Percentiles rank a stretch among this genome's conserved stretches.
Conservation (phyloP, 2,329 filamentous ascomycete species). For the Aspergillus sergii region DNA sequence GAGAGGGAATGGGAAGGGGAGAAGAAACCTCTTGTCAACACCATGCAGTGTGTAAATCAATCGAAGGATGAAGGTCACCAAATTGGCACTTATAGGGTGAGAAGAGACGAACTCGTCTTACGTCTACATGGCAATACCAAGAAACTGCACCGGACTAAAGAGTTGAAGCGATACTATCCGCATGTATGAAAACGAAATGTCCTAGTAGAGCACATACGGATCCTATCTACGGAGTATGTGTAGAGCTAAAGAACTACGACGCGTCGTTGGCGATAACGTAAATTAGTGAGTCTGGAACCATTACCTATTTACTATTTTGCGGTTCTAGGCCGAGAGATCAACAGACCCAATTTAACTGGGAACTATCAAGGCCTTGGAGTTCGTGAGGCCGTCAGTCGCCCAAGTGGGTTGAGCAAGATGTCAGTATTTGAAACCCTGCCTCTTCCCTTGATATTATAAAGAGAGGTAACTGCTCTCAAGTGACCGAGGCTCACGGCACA, state of each 20-base stretch:
- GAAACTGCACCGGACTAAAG: neutral
- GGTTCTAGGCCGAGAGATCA: constrained; percentile 23
- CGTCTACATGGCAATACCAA: neutral
- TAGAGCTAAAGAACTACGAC: constrained; percentile 14
- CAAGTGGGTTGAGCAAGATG: neutral
- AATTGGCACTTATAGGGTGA: neutral
- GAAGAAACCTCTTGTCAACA: neutral
- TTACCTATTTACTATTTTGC: constrained; percentile 3
- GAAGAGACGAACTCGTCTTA: neutral
- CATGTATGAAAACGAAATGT: neutral
- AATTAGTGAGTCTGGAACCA: constrained; percentile 12
- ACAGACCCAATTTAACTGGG: constrained; percentile 18
- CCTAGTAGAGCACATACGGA: neutral
- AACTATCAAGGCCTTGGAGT: constrained; percentile 12
- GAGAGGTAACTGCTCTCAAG: constrained; percentile 2
- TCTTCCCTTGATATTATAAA: constrained; percentile 1
- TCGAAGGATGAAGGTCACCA: neutral
- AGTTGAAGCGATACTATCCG: neutral
- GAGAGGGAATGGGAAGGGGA: neutral
- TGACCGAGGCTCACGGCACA: constrained; percentile 7
- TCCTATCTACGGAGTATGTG: constrained; percentile 8
- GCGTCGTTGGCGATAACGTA: constrained; percentile 11
- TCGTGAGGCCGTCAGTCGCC: constrained; percentile 6
- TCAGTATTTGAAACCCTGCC: neutral
- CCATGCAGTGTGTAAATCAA: neutral